Base-by-base conservation (phyloP, 345 rosid genomes). In the Streptanthus diversifolius region DNA sequence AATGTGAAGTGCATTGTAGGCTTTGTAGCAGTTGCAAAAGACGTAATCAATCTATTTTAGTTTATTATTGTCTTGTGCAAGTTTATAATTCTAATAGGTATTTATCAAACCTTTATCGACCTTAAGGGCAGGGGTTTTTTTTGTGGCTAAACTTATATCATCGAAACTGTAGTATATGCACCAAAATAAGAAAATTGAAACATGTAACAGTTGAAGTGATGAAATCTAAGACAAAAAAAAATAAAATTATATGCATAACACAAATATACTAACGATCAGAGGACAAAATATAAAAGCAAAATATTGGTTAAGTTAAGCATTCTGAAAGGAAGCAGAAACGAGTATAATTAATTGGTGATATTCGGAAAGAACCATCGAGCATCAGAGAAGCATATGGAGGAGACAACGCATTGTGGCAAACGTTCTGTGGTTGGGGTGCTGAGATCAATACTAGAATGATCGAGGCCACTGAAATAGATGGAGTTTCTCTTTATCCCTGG, bases 321-420 rank as follows among this genome's bases (percentile, higher is more conserved):
- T 10, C 48, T 43, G 19, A 30, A 8, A 8, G 25, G 69, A 47
- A 32, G 43, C 2, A 32, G 32, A 47, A 47, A 47, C 57, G 8
- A 12, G 9, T 32, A 44, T 47, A 18, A 13, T 48, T 32, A 66
- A 43, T 7, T 1, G 10, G 5, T 11, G 5, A 11, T 15, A 44
- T 11, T 29, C 13, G 39, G 41, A 27, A 45, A 63, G 43, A 44
- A 45, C 68, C 73, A 69, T 32, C 73, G 44, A 43, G 55, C 44
- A 41, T 56, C 2, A 0, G 55, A 56, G 21, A 55, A 68, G 27
- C 1, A 33, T 13, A 21, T 6, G 11, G 54, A 3, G 9, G 65
- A 69, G 44, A 44, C n/a, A 19, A 69, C 32, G 33, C 65, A 43
- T 69, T 43, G 32, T 32, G 73, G 73, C 15, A 30, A 30, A 69